Evolutionary conservation across 208 protist genomes (phyloP).

Genomic region (Tritrichomonas foetus): DNA sequence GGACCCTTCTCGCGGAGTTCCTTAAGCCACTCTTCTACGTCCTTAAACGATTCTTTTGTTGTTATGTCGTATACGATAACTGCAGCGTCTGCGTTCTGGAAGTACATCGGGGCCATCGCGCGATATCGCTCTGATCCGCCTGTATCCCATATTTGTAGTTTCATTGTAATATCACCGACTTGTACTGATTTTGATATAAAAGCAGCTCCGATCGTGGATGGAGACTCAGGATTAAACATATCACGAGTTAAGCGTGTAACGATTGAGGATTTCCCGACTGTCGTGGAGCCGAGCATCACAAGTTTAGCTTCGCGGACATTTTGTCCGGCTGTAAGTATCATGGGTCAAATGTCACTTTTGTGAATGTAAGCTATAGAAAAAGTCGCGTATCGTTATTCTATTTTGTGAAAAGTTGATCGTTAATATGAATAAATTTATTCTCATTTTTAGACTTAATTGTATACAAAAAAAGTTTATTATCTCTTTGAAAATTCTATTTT

Average conservation of each 20-base stretch:
- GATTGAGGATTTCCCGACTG: conserved; percentile 31
- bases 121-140: conserved; percentile 21
- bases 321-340: no score
- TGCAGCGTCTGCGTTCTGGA: conserved; percentile 34
- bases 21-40: conserved; percentile 91
- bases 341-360: no score
- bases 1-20: conserved; percentile 89
- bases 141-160: conserved; percentile 41
- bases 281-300: neutral
- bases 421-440: no score
- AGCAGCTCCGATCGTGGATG: conserved; percentile 20
- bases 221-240: neutral
- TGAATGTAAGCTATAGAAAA: no score
- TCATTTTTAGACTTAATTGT: no score
- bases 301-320: neutral
- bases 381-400: no score
- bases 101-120: conserved; percentile 23
- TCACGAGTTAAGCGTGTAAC: neutral
- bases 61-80: conserved; percentile 93
- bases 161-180: neutral
- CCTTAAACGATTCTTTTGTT: conserved; percentile 87
- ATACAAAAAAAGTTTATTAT: no score
- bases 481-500: no score
- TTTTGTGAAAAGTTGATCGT: no score
- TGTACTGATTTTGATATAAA: conserved; percentile 10